Evolutionary conservation across 1,284 basidiomycete species (phyloP).

Genomic region (Pseudozyma tsukubaensis): DNA sequence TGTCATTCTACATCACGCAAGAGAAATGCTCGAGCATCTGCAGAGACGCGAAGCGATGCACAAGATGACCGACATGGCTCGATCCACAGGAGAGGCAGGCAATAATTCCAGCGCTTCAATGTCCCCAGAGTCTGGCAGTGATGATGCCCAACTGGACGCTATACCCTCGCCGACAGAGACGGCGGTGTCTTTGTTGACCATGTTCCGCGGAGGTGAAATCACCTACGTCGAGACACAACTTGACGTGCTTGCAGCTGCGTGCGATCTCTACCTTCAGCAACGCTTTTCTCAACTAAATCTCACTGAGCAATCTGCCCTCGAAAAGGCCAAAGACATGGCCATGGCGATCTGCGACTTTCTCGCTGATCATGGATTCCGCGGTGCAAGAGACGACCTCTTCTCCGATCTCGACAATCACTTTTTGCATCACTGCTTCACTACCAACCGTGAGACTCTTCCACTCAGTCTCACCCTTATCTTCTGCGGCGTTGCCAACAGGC

Average conservation of each 20-base stretch:
- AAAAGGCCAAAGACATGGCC: slow-evolving; percentile 20
- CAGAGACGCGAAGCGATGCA: slow-evolving; percentile 51
- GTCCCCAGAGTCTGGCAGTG: background rate
- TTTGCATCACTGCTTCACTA: slow-evolving; percentile 47
- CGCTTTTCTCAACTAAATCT: background rate
- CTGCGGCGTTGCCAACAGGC: slow-evolving; percentile 46
- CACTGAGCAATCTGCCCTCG: background rate
- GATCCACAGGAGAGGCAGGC: background rate
- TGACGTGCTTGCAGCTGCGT: slow-evolving; percentile 44
- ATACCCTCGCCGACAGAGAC: slow-evolving; percentile 24
- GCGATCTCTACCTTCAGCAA: slow-evolving; percentile 48
- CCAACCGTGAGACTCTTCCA: slow-evolving; percentile 49
- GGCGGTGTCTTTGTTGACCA: slow-evolving; percentile 36
- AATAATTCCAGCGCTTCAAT: background rate
- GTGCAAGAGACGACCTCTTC: slow-evolving; percentile 27
- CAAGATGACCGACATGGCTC: slow-evolving; percentile 8
- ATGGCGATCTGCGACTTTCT: slow-evolving; percentile 49
- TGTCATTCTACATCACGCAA: slow-evolving; percentile 34
- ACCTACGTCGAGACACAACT: slow-evolving; percentile 34
- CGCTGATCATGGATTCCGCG: slow-evolving; percentile 36
- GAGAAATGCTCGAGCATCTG: slow-evolving; percentile 52
- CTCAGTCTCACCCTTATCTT: slow-evolving; percentile 49
- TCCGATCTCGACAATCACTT: slow-evolving; percentile 54
- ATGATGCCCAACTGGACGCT: background rate
- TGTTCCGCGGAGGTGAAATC: slow-evolving; percentile 49